Conservation (phyloP, 441 rosid species). For the Sinapis alba region DNA sequence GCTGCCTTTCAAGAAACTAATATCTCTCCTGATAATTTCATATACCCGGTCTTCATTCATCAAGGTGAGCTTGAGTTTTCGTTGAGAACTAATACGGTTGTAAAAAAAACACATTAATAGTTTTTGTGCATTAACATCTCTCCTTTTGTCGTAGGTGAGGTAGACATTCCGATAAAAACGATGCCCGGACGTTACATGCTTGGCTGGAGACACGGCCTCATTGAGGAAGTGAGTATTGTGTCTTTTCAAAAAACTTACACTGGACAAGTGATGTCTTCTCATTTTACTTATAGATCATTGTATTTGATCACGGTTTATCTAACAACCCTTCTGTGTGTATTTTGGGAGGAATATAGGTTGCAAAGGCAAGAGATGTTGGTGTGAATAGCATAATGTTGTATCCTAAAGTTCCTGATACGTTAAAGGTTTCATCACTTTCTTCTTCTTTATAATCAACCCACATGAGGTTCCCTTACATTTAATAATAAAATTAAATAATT, state of each 20-base stretch:
- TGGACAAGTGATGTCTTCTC: not conserved
- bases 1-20: constrained; percentile 80
- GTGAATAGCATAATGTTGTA: constrained; percentile 81
- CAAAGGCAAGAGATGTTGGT: constrained; percentile 88
- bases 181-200: constrained; percentile 97
- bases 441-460: not conserved
- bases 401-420: constrained; percentile 88
- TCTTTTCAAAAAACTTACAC: not conserved
- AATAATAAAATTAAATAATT: not conserved
- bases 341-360: constrained; percentile 53
- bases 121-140: not conserved
- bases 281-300: not conserved
- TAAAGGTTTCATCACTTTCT: constrained; percentile 59
- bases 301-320: not conserved
- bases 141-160: constrained; percentile 56
- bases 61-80: constrained; percentile 59
- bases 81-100: not conserved
- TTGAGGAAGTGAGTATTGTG: constrained; percentile 61
- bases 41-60: constrained; percentile 86
- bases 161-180: constrained; percentile 87
- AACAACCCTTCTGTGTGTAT: not conserved
- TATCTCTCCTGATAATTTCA: constrained; percentile 77
- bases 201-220: constrained; percentile 93
- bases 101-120: not conserved
- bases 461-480: constrained; percentile 6